Percentiles rank a stretch among this genome's conserved stretches.
phyloP scores from a whole-genome alignment of 176 grass and related monocot genomes.

The Cenchrus purpureus region DNA sequence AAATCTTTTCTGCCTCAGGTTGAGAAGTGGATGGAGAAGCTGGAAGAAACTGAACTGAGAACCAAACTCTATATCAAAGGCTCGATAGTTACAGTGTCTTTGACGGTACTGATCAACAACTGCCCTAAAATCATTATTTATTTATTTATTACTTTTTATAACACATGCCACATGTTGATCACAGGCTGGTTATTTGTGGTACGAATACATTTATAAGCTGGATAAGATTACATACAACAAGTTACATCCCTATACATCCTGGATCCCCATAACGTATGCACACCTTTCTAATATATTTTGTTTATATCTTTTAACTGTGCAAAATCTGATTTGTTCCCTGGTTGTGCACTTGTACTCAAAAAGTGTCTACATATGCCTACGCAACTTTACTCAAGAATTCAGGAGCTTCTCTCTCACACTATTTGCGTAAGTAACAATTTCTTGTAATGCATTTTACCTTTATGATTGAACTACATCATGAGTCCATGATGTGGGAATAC shows the following conservation, averaged over 20 bases:
- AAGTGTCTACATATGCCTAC: slow-evolving; percentile 93
- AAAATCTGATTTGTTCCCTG: slow-evolving; percentile 50
- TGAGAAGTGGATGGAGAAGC: slow-evolving; percentile 98
- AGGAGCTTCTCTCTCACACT: slow-evolving; percentile 84
- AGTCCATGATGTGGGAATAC: slow-evolving; percentile 23
- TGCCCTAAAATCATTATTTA: background rate
- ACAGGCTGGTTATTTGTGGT: slow-evolving; percentile 96
- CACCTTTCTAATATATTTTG: background rate
- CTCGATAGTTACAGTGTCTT: slow-evolving; percentile 65
- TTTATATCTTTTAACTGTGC: slow-evolving; percentile 20
- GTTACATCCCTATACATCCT: slow-evolving; percentile 97
- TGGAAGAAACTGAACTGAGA: slow-evolving; percentile 87
- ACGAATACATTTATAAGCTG: slow-evolving; percentile 98
- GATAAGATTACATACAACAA: slow-evolving; percentile 97
- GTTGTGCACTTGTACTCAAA: slow-evolving; percentile 33
- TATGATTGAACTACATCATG: background rate
- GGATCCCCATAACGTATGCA: slow-evolving; percentile 98
- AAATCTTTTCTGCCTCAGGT: slow-evolving; percentile 52
- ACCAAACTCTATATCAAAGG: slow-evolving; percentile 82
- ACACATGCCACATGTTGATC: slow-evolving; percentile 30
- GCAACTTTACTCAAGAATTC: slow-evolving; percentile 95
- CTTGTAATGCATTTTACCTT: background rate
- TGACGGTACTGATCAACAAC: slow-evolving; percentile 66
- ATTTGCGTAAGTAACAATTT: slow-evolving; percentile 78
- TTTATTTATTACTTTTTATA: slow-evolving; percentile 11